Percentiles rank a stretch among this genome's conserved stretches.
These are phyloP conservation scores for Dendrobium officinale DNA, from an alignment of 106 monocot genomes.

Conservation along the genomic window DNA sequence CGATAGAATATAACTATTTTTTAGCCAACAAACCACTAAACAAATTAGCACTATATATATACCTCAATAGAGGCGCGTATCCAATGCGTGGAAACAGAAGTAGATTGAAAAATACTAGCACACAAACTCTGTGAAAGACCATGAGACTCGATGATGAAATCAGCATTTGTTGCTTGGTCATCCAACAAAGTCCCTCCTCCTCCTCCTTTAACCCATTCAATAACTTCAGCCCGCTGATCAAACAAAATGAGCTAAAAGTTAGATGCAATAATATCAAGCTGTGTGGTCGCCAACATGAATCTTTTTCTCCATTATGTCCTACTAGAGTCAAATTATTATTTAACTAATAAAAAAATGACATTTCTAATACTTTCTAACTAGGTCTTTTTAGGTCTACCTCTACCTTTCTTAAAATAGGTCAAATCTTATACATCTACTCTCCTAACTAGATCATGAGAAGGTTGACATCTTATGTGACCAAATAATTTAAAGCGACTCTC, in stretches of 20 bases:
- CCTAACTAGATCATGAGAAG: too few relatives aligned
- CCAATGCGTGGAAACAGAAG: slow-evolving; percentile 81
- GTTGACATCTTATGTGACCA: too few relatives aligned
- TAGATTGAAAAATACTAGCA: slow-evolving; percentile 17
- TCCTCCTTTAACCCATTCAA: slow-evolving; percentile 78
- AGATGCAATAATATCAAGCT: too few relatives aligned
- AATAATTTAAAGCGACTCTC: too few relatives aligned
- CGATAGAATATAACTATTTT: not conserved
- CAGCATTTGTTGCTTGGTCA: slow-evolving; percentile 23
- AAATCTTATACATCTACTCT: too few relatives aligned
- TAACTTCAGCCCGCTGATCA: slow-evolving; percentile 64
- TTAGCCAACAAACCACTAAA: not conserved
- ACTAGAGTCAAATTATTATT: too few relatives aligned
- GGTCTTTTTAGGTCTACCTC: too few relatives aligned
- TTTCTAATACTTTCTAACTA: too few relatives aligned
- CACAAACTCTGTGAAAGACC: slow-evolving; percentile 27
- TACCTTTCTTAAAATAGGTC: too few relatives aligned
- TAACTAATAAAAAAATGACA: too few relatives aligned
- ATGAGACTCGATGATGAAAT: slow-evolving; percentile 70
- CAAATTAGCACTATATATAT: slow-evolving; percentile 6
- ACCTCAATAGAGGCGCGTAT: slow-evolving; percentile 85
- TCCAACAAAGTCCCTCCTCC: slow-evolving; percentile 69
- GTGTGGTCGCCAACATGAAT: too few relatives aligned
- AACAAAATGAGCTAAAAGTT: slow-evolving; percentile 5
- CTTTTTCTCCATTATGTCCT: too few relatives aligned